Base-by-base conservation (phyloP, 164 flowering plant species). In the Aristolochia fimbriata region DNA sequence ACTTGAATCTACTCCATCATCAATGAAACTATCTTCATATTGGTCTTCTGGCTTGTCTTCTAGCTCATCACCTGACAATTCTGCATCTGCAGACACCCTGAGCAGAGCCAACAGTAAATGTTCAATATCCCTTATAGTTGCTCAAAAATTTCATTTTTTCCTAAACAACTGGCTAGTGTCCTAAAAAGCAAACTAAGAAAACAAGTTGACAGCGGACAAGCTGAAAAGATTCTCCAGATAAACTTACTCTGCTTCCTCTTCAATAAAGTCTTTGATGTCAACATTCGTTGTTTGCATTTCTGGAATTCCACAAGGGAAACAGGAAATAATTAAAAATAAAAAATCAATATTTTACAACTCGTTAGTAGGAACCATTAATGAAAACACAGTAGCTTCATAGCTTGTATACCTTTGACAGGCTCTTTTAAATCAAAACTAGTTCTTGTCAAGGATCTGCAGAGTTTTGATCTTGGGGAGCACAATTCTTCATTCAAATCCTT, bases 171-270 rank as follows among this genome's bases (percentile, higher is more conserved):
- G 43, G 8, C 9, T 37, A 1, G 1, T 3, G 43, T 37, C 56
- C 30, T 21, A 16, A 22, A 22, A 22, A 15, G 45, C 43, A 27
- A 31, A 13, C 31, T 13, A 25, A 55, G 6, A 19, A 31, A 15
- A 15, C 43, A 55, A 22, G 43, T 37, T 37, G 43, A 37, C 43
- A 37, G 43, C 37, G 14, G 31, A 25, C 27, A n/a, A 24, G 27
- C 45, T 4, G 45, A 23, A 52, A 52, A 27, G 4, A 37, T 37
- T 0, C 7, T 37, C 43, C 43, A 7, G 20, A 19, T 17, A 41
- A 15, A 24, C 65, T 82, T 81, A 93, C 98, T 90, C 97, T 9
- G 98, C 96, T 77, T 93, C 94, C 61, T 81, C 92, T 50, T 89
- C 94, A 65, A 93, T 76, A 67, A 75, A 90, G 47, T 57, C 74